These are phyloP conservation scores for Platismatia glauca DNA, from an alignment of 495 filamentous ascomycete species.

Conservation along the genomic window DNA sequence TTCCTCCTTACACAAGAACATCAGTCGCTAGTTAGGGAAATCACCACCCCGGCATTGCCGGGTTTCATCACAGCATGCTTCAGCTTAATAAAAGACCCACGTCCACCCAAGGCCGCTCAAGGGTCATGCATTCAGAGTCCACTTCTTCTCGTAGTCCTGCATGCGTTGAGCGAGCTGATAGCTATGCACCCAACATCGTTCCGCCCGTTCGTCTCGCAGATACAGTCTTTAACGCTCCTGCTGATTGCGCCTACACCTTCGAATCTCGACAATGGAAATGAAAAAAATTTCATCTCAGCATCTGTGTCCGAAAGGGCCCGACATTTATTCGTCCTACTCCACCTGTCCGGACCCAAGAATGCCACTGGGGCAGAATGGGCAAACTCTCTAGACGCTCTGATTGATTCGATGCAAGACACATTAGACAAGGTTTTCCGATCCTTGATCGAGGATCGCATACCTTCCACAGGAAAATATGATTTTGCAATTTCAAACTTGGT, in stretches of 20 bases:
- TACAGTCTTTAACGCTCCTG: constrained; percentile 48
- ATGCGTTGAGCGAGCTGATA: constrained; percentile 58
- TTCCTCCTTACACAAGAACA: constrained; percentile 73
- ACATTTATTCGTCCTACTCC: constrained; percentile 55
- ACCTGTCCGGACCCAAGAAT: constrained; percentile 68
- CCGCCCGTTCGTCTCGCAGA: constrained; percentile 60
- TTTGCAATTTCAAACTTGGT: constrained; percentile 21
- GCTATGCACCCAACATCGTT: constrained; percentile 69
- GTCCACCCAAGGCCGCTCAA: constrained; percentile 18
- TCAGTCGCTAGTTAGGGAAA: constrained; percentile 74
- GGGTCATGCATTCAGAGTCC: constrained; percentile 21
- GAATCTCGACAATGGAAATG: constrained; percentile 23
- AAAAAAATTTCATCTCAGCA: constrained; percentile 37
- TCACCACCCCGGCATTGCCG: constrained; percentile 74
- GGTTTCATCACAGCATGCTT: constrained; percentile 64
- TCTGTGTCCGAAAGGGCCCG: constrained; percentile 45
- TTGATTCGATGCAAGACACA: constrained; percentile 56
- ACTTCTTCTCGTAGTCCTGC: constrained; percentile 53
- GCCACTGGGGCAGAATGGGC: constrained; percentile 64
- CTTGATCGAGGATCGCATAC: constrained; percentile 69
- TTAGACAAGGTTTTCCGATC: constrained; percentile 66
- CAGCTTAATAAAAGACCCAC: constrained; percentile 34
- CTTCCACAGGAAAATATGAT: constrained; percentile 32
- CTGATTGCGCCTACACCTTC: constrained; percentile 50
- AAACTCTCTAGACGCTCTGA: constrained; percentile 47